Evolutionary conservation across 331 rosid species (phyloP).

Genomic region (Ulmus americana): DNA sequence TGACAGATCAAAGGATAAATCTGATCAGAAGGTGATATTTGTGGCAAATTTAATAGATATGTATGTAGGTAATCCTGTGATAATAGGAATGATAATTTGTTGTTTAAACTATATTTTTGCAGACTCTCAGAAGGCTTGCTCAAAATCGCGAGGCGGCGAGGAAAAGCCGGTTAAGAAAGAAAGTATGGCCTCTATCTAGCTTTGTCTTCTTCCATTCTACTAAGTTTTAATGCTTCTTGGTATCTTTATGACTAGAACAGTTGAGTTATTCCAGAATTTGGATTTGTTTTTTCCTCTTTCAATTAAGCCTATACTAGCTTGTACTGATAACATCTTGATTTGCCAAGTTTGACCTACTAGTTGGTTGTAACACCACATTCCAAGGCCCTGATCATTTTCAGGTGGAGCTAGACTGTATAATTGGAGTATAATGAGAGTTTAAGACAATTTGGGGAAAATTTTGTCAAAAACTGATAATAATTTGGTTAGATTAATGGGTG

Average conservation of each 20-base stretch:
- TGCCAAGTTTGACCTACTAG: neutral
- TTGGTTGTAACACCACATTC: constrained; percentile 1
- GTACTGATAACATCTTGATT: neutral
- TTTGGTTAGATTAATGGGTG: no score
- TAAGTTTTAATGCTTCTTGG: neutral
- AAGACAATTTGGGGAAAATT: no score
- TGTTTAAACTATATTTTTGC: constrained; percentile 29
- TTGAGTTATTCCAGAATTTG: neutral
- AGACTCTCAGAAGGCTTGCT: constrained; percentile 97
- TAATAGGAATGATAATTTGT: constrained; percentile 11
- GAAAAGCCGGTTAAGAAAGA: constrained; percentile 89
- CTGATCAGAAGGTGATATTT: constrained; percentile 80
- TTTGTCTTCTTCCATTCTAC: neutral
- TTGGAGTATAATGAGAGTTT: no score
- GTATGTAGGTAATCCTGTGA: neutral
- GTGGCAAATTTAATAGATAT: constrained; percentile 13
- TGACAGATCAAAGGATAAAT: constrained; percentile 80
- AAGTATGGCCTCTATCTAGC: constrained; percentile 41
- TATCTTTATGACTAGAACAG: neutral
- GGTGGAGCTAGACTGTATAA: no score
- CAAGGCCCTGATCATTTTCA: neutral
- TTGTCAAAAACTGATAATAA: no score
- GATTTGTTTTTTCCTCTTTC: neutral
- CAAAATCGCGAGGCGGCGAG: constrained; percentile 99
- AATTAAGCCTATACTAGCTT: neutral